phyloP scores from a whole-genome alignment of 2,329 filamentous ascomycete genomes.

The Coniosporium tulheliwenetii region DNA sequence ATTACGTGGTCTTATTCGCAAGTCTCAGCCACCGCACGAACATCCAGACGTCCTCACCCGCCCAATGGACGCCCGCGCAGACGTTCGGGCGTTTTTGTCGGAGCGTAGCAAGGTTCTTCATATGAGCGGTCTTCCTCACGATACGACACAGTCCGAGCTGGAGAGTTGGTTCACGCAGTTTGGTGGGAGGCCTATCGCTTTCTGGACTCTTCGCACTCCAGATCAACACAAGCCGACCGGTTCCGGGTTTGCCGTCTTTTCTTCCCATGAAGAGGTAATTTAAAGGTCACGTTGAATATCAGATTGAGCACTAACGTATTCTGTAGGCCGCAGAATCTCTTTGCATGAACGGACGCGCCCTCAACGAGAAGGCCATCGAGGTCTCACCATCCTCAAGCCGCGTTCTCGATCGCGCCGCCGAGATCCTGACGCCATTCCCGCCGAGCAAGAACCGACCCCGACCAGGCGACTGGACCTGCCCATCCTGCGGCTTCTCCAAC shows the following conservation, averaged over 20 bases:
- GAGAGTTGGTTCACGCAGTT: conserved; percentile 99
- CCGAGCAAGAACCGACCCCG: conserved; percentile 96
- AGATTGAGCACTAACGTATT: conserved; percentile 1
- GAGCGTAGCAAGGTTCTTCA: conserved; percentile 97
- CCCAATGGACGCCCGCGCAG: conserved; percentile 91
- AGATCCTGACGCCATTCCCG: conserved; percentile 93
- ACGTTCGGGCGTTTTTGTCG: conserved; percentile 88
- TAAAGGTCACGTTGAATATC: conserved; percentile 2
- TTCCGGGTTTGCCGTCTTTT: conserved; percentile 95
- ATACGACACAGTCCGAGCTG: conserved; percentile 95
- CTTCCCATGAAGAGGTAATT: conserved; percentile 92
- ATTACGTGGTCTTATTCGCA: conserved; percentile 80
- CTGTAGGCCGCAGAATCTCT: conserved; percentile 82
- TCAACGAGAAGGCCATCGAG: conserved; percentile 98
- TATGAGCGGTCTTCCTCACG: conserved; percentile 92
- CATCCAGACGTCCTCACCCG: conserved; percentile 89
- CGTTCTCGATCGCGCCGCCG: conserved; percentile 85
- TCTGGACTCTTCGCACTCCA: conserved; percentile 94
- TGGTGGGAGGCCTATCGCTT: conserved; percentile 90
- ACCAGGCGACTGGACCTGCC: conserved; percentile 97
- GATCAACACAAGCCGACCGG: conserved; percentile 99
- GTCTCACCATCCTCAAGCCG: conserved; percentile 95
- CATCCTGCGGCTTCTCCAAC: conserved; percentile 96
- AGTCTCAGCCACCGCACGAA: conserved; percentile 86
- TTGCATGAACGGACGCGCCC: conserved; percentile 95